Percentiles rank a stretch among this genome's conserved stretches.
These are phyloP conservation scores for Bryoerythrophyllum caledonicum DNA, from an alignment of 225 moss, liverwort and hornwort species.

Conservation along the genomic window DNA sequence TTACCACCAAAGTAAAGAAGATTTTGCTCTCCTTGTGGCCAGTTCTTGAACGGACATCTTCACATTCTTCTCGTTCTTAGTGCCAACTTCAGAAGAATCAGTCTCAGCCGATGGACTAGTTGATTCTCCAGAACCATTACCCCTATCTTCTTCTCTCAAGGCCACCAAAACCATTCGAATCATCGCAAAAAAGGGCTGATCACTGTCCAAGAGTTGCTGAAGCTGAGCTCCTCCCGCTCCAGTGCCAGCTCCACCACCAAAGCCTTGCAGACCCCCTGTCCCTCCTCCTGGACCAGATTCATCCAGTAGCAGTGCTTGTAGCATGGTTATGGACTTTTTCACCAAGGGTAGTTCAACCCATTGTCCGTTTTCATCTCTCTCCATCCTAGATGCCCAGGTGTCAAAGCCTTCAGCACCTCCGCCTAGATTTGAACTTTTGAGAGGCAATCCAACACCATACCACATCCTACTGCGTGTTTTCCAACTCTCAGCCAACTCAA, in stretches of 20 bases:
- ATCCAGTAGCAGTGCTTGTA: constrained; percentile 90
- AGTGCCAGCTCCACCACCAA: constrained; percentile 96
- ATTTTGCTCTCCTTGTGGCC: constrained; percentile 71
- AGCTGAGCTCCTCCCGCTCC: constrained; percentile 96
- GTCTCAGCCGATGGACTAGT: constrained; percentile 15
- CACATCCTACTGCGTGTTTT: constrained; percentile 96
- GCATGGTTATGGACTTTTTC: constrained; percentile 80
- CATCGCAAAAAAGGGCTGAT: constrained; percentile 98
- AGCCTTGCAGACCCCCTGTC: constrained; percentile 71
- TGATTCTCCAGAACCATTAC: constrained; percentile 33
- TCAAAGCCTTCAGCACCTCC: constrained; percentile 82
- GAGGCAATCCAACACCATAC: constrained; percentile 95
- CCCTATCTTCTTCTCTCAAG: constrained; percentile 83
- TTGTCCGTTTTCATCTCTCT: constrained; percentile 70
- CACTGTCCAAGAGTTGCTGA: constrained; percentile 93
- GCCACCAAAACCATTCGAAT: constrained; percentile 83
- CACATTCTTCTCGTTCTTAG: constrained; percentile 42
- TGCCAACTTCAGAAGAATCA: constrained; percentile 29
- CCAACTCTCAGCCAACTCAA: constrained; percentile 88
- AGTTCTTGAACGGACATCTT: constrained; percentile 54
- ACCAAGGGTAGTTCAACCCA: constrained; percentile 87
- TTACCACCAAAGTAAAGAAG: constrained; percentile 92
- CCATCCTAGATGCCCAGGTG: constrained; percentile 72
- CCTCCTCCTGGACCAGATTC: constrained; percentile 97
- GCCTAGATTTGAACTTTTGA: constrained; percentile 49